Base-by-base conservation (phyloP, 2,329 filamentous ascomycete genomes). In the Remersonia thermophila region DNA sequence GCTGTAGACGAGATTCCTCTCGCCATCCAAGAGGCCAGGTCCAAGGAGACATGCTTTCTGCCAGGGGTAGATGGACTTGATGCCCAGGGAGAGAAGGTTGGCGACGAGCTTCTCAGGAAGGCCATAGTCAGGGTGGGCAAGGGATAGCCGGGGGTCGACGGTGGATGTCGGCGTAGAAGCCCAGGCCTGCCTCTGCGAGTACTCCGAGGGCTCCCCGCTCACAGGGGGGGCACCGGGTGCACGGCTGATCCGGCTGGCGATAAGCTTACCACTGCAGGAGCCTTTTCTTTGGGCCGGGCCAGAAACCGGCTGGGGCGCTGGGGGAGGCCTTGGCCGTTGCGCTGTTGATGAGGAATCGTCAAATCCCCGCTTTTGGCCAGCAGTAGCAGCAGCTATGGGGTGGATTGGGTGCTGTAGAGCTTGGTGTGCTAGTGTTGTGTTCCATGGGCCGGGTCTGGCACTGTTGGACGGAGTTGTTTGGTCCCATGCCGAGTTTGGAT, bases 31-130 rank as follows among this genome's bases (percentile, higher is more conserved):
- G 13, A 85, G 63, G 0, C 80, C 78, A 3, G 72, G 73, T 0
- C 75, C 74, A 36, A 80, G 62, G 7, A 87, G 63, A 49, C 82
- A 87, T 39, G 77, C 74, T 34, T 80, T 80, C 55, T 86, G 82
- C 82, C 82, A 87, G 2, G 79, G 77, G 48, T 86, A 86, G 40
- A 86, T 86, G 45, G 69, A 71, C 28, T 65, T 69, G 38, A 87
- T 80, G n/a, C 81, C 81, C 27, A 82, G 61, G 0, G 62, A 58
- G 32, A 65, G 66, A 49, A 86, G 71, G 49, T 85, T 86, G 13
- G 63, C 56, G 3, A 82, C 70, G 27, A 86, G 59, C 16, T 63
- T 56, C 0, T 57, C 45, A 3, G 79, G 75, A 11, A 87, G 61
- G 7, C 62, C 70, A 58, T 85, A 87, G 27, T 59, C 60, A 1